Evolutionary conservation across 192 early-diverging fungal genomes (phyloP).

Genomic region (Entomortierella parvispora): DNA sequence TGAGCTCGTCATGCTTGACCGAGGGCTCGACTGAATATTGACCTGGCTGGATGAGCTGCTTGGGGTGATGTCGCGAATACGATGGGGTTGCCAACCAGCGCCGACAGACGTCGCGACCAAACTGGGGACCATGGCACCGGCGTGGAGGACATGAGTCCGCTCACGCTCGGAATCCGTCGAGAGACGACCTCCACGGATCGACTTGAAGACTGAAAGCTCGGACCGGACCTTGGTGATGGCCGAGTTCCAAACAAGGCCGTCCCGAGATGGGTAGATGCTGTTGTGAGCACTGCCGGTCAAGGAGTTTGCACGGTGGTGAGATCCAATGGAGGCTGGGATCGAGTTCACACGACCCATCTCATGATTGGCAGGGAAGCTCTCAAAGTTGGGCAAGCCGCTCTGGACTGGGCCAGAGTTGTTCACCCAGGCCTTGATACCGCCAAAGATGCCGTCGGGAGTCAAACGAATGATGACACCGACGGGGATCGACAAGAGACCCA

Average conservation of each 20-base stretch:
- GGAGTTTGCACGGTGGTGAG: slow-evolving; percentile 30
- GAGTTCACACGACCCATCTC: slow-evolving; percentile 36
- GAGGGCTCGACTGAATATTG: slow-evolving; percentile 33
- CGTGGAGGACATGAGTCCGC: slow-evolving; percentile 31
- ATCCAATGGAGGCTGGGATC: slow-evolving; percentile 31
- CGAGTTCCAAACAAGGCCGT: slow-evolving; percentile 58
- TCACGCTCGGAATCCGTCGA: slow-evolving; percentile 39
- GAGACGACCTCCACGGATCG: slow-evolving; percentile 53
- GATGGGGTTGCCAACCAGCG: slow-evolving; percentile 54
- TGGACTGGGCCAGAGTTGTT: slow-evolving; percentile 5
- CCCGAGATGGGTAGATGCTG: slow-evolving; percentile 46
- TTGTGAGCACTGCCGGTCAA: slow-evolving; percentile 20
- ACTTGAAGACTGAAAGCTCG: slow-evolving; percentile 52
- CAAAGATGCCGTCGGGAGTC: slow-evolving; percentile 74
- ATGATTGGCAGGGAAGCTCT: slow-evolving; percentile 17
- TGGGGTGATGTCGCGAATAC: slow-evolving; percentile 5
- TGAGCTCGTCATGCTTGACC: slow-evolving; percentile 25
- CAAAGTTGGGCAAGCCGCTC: slow-evolving; percentile 38
- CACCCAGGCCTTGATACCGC: slow-evolving; percentile 38
- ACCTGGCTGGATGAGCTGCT: slow-evolving; percentile 43
- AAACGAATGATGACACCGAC: slow-evolving; percentile 85
- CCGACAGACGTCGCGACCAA: slow-evolving; percentile 54
- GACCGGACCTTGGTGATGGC: slow-evolving; percentile 52
- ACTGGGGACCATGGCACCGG: slow-evolving; percentile 50
- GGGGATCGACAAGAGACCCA: slow-evolving; percentile 82